Evolutionary conservation across 2,329 filamentous ascomycete genomes (phyloP).

Genomic region (Paecilomyces variotii): DNA sequence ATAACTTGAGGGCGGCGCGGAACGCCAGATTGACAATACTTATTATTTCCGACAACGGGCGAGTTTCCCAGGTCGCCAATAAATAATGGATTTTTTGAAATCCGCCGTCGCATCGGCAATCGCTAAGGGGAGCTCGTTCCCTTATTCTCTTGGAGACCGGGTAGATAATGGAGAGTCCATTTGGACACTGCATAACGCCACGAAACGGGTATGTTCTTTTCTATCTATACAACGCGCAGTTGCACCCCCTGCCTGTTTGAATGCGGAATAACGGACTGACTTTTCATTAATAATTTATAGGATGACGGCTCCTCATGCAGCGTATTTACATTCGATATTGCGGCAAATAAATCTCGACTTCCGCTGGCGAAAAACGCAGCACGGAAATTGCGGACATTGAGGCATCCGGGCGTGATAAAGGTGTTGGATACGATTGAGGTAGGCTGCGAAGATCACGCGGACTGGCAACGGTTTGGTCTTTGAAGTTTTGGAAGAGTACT

Average conservation of each 20-base stretch:
- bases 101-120: slow-evolving; percentile 96
- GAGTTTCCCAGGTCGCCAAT: slow-evolving; percentile 1
- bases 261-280: neutral
- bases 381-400: slow-evolving; percentile 83
- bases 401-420: slow-evolving; percentile 90
- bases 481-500: slow-evolving; percentile 1
- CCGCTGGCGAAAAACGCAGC: slow-evolving; percentile 88
- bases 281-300: slow-evolving; percentile 40
- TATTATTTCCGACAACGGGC: neutral
- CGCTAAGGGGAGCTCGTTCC: slow-evolving; percentile 86
- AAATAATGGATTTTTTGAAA: slow-evolving; percentile 89
- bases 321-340: slow-evolving; percentile 91
- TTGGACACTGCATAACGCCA: slow-evolving; percentile 94
- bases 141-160: slow-evolving; percentile 85
- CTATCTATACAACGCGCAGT: neutral
- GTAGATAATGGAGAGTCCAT: slow-evolving; percentile 90
- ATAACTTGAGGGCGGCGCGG: neutral
- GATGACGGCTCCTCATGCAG: slow-evolving; percentile 92
- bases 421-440: slow-evolving; percentile 93
- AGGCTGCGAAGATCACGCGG: slow-evolving; percentile 16
- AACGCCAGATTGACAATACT: neutral
- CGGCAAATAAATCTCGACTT: slow-evolving; percentile 68
- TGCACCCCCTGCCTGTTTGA: neutral
- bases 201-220: slow-evolving; percentile 61
- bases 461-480: neutral